Conservation (phyloP, 2,329 filamentous ascomycete genomes). For the Fusarium sp. region DNA sequence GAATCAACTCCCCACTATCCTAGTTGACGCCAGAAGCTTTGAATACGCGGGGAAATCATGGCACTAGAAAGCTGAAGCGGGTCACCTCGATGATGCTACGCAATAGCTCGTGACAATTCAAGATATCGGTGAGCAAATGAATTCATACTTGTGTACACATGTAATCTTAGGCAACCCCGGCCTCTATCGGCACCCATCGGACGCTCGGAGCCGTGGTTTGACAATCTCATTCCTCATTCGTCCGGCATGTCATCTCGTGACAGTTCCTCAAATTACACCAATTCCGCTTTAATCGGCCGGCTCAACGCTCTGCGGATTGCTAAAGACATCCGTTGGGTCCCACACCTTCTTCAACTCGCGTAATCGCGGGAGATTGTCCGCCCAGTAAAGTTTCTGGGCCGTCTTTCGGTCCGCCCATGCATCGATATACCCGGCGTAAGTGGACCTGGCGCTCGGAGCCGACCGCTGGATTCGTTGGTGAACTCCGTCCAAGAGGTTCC, state of each 20-base stretch:
- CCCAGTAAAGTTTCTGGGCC: conserved; percentile 55
- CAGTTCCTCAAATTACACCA: background rate
- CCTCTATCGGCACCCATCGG: conserved; percentile 30
- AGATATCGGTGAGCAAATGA: background rate
- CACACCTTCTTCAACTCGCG: conserved; percentile 51
- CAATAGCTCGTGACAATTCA: background rate
- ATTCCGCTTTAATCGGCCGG: conserved; percentile 53
- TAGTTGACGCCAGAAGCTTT: conserved; percentile 27
- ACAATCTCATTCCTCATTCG: conserved; percentile 4
- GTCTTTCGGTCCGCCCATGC: conserved; percentile 55
- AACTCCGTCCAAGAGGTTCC: conserved; percentile 63
- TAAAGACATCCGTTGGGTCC: conserved; percentile 54
- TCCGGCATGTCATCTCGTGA: conserved; percentile 2
- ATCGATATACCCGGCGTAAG: conserved; percentile 74
- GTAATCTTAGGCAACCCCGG: conserved; percentile 8
- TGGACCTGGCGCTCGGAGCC: conserved; percentile 54
- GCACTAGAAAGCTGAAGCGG: conserved; percentile 23
- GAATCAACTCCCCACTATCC: conserved; percentile 12
- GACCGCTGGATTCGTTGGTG: conserved; percentile 55
- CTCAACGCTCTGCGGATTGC: conserved; percentile 52
- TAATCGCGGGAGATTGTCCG: conserved; percentile 49
- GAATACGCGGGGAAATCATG: conserved; percentile 23
- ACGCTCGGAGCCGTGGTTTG: conserved; percentile 23
- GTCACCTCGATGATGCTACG: conserved; percentile 3
- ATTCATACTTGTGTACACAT: background rate